phyloP scores from a whole-genome alignment of 1,284 basidiomycete species.

The Cystobasidiaceae sp. region DNA sequence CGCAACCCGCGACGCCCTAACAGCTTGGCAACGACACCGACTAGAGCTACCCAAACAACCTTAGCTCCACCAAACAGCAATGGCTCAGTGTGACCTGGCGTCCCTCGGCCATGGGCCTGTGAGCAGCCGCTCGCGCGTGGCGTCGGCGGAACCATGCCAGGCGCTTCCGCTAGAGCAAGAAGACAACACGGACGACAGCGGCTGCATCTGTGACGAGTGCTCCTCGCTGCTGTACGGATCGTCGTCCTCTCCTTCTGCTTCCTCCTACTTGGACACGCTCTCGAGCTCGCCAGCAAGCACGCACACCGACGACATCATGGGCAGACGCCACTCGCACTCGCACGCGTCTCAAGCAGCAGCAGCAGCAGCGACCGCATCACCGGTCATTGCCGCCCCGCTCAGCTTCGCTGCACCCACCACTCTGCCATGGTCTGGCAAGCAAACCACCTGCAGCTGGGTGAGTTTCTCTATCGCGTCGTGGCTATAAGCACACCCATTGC shows the following conservation, averaged over 20 bases:
- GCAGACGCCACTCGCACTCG: neutral
- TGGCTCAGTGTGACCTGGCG: too few species aligned
- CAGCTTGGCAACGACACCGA: too few species aligned
- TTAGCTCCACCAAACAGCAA: too few species aligned
- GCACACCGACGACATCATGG: neutral
- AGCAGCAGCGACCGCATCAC: too few species aligned
- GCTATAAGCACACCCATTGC: neutral
- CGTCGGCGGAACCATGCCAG: too few species aligned
- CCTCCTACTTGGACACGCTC: neutral
- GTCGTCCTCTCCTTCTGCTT: neutral
- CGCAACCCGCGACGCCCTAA: too few species aligned
- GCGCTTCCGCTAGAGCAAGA: too few species aligned
- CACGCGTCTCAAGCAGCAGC: neutral
- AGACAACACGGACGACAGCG: neutral
- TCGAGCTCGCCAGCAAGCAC: neutral
- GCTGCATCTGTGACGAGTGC: neutral
- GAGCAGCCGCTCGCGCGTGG: too few species aligned
- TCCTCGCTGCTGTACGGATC: too few species aligned
- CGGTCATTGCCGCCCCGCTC: too few species aligned
- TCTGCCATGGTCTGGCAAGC: neutral
- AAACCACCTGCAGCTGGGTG: constrained; percentile 10
- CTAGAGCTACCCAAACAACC: too few species aligned
- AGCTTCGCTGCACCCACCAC: neutral
- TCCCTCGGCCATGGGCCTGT: too few species aligned
- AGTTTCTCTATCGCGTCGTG: neutral